Conservation (phyloP, 768 basidiomycete genomes). For the Xerocomus spinulosus region DNA sequence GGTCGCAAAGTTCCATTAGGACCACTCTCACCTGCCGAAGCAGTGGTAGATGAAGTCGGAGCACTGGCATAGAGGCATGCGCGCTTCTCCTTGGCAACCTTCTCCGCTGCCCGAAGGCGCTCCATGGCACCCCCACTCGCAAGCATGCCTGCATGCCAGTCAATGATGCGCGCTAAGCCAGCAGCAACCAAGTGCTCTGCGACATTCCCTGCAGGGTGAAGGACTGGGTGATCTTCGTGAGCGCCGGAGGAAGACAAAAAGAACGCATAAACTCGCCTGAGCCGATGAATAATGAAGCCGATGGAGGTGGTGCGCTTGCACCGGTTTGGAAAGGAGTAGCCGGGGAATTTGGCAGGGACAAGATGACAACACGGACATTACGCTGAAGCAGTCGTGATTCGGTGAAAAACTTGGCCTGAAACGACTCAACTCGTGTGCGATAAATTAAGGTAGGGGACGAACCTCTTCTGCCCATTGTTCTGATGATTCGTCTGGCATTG, state of each 20-base stretch:
- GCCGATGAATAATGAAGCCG: slow-evolving; percentile 88
- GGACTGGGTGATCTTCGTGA: slow-evolving; percentile 38
- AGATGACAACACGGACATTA: slow-evolving; percentile 66
- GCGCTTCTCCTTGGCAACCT: slow-evolving; percentile 70
- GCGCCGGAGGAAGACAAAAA: background rate
- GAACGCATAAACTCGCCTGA: slow-evolving; percentile 45
- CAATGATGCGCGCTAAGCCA: slow-evolving; percentile 88
- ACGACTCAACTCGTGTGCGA: slow-evolving; percentile 1
- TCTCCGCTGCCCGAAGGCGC: slow-evolving; percentile 80
- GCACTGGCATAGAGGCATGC: slow-evolving; percentile 63
- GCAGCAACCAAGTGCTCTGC: slow-evolving; percentile 81
- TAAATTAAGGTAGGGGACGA: slow-evolving; percentile 19
- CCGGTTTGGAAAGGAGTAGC: slow-evolving; percentile 76
- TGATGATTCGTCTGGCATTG: slow-evolving; percentile 69
- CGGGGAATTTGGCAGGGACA: slow-evolving; percentile 74
- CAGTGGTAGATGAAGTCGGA: slow-evolving; percentile 32
- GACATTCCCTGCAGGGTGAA: slow-evolving; percentile 93
- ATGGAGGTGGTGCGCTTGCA: slow-evolving; percentile 49
- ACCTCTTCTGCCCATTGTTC: slow-evolving; percentile 92
- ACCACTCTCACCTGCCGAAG: slow-evolving; percentile 46
- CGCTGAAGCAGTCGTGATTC: slow-evolving; percentile 84
- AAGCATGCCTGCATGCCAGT: slow-evolving; percentile 98
- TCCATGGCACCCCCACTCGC: slow-evolving; percentile 82
- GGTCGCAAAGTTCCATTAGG: slow-evolving; percentile 42
- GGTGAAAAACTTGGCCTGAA: slow-evolving; percentile 87